Conservation (phyloP, 83 land plant genomes). For the Larix sibirica region DNA sequence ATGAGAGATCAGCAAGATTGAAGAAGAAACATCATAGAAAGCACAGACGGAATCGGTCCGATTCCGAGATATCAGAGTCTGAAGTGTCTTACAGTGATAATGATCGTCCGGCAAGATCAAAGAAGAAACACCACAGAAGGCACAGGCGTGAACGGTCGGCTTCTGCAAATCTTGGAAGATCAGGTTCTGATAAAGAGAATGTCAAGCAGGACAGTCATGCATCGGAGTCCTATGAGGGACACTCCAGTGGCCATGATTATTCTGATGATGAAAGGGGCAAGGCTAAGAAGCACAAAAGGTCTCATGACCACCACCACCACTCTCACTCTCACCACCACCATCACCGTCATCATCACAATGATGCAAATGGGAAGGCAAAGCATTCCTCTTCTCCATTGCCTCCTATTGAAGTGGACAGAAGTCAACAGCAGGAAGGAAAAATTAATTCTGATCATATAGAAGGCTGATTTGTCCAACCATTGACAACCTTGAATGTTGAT, state of each 20-base stretch:
- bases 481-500: too few species aligned
- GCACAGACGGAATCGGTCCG: slow-evolving; percentile 11
- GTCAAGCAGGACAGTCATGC: neutral
- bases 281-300: slow-evolving; percentile 12
- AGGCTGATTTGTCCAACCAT: too few species aligned
- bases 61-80: slow-evolving; percentile 26
- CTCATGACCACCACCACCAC: slow-evolving; percentile 16
- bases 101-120: slow-evolving; percentile 15
- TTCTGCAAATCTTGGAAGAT: slow-evolving; percentile 12
- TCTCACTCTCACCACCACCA: slow-evolving; percentile 27
- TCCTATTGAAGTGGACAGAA: neutral
- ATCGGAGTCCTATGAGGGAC: neutral
- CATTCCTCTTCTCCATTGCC: slow-evolving; percentile 4
- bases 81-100: slow-evolving; percentile 35
- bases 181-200: slow-evolving; percentile 21
- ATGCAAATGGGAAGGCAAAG: neutral
- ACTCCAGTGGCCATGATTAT: slow-evolving; percentile 2
- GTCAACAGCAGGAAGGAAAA: neutral
- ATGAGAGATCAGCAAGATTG: neutral
- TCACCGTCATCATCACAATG: neutral
- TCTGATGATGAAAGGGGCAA: slow-evolving; percentile 19
- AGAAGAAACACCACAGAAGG: slow-evolving; percentile 16
- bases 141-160: slow-evolving; percentile 7
- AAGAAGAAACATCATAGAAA: slow-evolving; percentile 20
- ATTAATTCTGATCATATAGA: too few species aligned